A percentile compares a stretch with the other conserved stretches of the same genome.
Conservation (phyloP, 208 protist genomes). For the Trypanosoma theileri region DNA sequence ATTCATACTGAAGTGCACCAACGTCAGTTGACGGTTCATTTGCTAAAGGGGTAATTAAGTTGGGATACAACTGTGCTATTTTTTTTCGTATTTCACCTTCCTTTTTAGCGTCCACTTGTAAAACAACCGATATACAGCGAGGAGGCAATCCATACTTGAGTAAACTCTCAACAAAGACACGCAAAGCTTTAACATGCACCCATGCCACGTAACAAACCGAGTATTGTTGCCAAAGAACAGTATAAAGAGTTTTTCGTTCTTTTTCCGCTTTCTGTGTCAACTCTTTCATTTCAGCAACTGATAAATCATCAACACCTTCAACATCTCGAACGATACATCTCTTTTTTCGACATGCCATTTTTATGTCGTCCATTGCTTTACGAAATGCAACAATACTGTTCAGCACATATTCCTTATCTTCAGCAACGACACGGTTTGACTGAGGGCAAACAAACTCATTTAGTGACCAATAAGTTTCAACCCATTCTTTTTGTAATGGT, state of each 20-base stretch:
- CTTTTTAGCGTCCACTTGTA: constrained; percentile 71
- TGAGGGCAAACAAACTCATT: constrained; percentile 85
- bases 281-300: constrained; percentile 55
- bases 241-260: constrained; percentile 81
- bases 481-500: constrained; percentile 75
- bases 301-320: constrained; percentile 66
- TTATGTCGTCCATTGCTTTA: constrained; percentile 84
- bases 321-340: constrained; percentile 82
- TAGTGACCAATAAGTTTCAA: constrained; percentile 77
- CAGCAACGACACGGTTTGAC: constrained; percentile 78
- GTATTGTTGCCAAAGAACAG: constrained; percentile 84
- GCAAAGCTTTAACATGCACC: constrained; percentile 91
- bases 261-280: constrained; percentile 78
- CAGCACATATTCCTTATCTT: constrained; percentile 88
- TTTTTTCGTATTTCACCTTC: constrained; percentile 75
- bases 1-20: constrained; percentile 80
- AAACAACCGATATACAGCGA: constrained; percentile 78
- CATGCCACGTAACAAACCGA: constrained; percentile 88
- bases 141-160: constrained; percentile 90
- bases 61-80: constrained; percentile 71
- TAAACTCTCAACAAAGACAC: constrained; percentile 91
- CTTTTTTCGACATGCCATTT: constrained; percentile 71
- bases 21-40: constrained; percentile 51
- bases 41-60: constrained; percentile 52
- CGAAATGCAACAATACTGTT: constrained; percentile 91